Percentiles rank a stretch among this genome's conserved stretches.
Conservation (phyloP, 2,329 filamentous ascomycete genomes). For the Eutypella sp. region DNA sequence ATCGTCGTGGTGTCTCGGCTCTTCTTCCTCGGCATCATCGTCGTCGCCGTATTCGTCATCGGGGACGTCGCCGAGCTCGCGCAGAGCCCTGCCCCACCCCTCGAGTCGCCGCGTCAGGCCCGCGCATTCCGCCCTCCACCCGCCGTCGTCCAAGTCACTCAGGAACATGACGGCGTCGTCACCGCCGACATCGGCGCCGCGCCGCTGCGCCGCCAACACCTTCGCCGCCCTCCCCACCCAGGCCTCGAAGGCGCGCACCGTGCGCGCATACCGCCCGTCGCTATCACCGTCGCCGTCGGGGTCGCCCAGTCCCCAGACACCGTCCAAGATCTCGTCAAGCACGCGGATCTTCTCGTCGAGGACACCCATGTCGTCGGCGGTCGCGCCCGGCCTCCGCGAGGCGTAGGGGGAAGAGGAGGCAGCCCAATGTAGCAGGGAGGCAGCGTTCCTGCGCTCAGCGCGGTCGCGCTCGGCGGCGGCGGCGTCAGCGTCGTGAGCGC, state of each 20-base stretch:
- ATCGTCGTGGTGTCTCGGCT: too few species aligned
- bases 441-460: constrained; percentile 45
- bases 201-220: constrained; percentile 40
- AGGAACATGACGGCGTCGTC: constrained; percentile 43
- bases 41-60: constrained; percentile 6
- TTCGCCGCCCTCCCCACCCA: constrained; percentile 49
- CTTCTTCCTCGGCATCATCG: not conserved
- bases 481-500: constrained; percentile 29
- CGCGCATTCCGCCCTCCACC: constrained; percentile 56
- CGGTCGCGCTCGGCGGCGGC: constrained; percentile 33
- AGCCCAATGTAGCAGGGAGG: constrained; percentile 49
- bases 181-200: constrained; percentile 30
- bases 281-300: constrained; percentile 25
- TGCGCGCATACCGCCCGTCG: constrained; percentile 47
- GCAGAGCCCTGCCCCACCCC: constrained; percentile 45
- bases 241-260: constrained; percentile 53
- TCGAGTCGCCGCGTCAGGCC: constrained; percentile 50
- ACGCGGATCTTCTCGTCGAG: constrained; percentile 54
- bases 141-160: constrained; percentile 49
- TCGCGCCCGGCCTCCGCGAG: too few species aligned
- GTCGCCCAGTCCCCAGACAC: constrained; percentile 54
- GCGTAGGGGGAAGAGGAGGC: too few species aligned
- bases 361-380: constrained; percentile 17
- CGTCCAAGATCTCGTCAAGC: constrained; percentile 51
- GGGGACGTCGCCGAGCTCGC: constrained; percentile 32